Conservation (phyloP, 345 rosid species). For the Cochlearia excelsa region DNA sequence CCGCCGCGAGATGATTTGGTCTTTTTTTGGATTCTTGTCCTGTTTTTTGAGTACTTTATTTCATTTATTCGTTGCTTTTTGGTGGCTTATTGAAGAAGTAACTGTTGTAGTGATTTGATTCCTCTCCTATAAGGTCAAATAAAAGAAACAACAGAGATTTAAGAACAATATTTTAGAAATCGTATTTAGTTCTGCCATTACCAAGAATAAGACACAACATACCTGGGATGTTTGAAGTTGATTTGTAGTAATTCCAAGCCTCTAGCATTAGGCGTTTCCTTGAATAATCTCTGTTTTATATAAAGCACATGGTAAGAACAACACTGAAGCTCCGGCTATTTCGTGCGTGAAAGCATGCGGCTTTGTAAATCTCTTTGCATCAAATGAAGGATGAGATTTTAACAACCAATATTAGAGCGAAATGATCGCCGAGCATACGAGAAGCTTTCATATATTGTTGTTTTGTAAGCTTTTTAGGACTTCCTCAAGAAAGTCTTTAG, state of each 20-base stretch:
- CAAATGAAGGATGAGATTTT: conserved; percentile 59
- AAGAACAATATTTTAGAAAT: conserved; percentile 41
- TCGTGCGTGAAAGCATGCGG: conserved; percentile 57
- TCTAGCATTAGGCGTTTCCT: conserved; percentile 96
- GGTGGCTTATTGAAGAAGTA: neutral
- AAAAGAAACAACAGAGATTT: neutral
- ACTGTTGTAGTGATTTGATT: conserved; percentile 14
- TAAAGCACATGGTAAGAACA: conserved; percentile 73
- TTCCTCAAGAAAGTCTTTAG: conserved; percentile 58
- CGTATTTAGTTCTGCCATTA: conserved; percentile 93
- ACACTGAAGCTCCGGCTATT: conserved; percentile 55
- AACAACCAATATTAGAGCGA: conserved; percentile 75
- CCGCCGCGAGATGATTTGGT: conserved; percentile 41
- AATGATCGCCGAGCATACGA: conserved; percentile 91
- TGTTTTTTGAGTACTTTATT: conserved; percentile 23
- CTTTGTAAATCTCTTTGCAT: conserved; percentile 61
- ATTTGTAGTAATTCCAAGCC: conserved; percentile 74
- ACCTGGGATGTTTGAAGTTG: conserved; percentile 54
- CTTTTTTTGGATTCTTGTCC: conserved; percentile 36
- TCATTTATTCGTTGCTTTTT: conserved; percentile 2
- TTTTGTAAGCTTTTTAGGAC: conserved; percentile 62
- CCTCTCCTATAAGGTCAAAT: conserved; percentile 1
- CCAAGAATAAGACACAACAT: conserved; percentile 75
- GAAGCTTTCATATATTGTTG: conserved; percentile 73
- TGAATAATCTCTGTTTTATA: conserved; percentile 72